Conservation (phyloP, 768 basidiomycete species). For the Tephrocybe sp. region DNA sequence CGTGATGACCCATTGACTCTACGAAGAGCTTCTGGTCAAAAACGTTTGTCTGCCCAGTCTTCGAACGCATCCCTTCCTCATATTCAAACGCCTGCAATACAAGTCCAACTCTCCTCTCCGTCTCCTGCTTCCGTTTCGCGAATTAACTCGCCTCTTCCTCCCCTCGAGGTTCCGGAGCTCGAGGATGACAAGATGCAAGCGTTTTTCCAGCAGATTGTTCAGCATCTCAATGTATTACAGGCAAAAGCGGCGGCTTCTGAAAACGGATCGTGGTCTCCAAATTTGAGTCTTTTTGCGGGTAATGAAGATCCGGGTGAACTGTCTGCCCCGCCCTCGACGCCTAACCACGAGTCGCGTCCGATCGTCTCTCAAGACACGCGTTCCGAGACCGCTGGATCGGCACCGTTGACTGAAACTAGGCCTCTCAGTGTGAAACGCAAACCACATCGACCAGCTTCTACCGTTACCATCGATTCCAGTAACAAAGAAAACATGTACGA, state of each 20-base stretch:
- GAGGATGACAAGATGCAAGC: constrained; percentile 76
- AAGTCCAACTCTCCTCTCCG: constrained; percentile 21
- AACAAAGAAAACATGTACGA: constrained; percentile 62
- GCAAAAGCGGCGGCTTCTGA: constrained; percentile 37
- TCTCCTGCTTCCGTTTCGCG: constrained; percentile 27
- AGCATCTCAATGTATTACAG: constrained; percentile 76
- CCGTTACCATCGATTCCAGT: constrained; percentile 19
- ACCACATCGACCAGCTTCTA: constrained; percentile 22
- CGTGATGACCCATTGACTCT: constrained; percentile 65
- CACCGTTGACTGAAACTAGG: constrained; percentile 30
- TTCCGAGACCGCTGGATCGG: constrained; percentile 1
- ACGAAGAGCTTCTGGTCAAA: constrained; percentile 45
- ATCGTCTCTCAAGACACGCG: not conserved
- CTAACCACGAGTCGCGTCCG: constrained; percentile 3
- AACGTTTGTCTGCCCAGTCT: constrained; percentile 19
- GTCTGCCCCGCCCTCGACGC: constrained; percentile 15
- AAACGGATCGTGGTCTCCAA: constrained; percentile 16
- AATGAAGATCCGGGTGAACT: not conserved
- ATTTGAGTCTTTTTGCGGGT: constrained; percentile 13
- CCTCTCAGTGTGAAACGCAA: constrained; percentile 49
- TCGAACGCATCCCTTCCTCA: constrained; percentile 18
- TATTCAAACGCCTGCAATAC: constrained; percentile 12
- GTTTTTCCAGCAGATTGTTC: constrained; percentile 85
- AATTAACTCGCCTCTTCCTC: constrained; percentile 34
- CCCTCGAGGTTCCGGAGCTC: constrained; percentile 64